Evolutionary conservation across 441 rosid genomes (phyloP).

Genomic region (Raphanus hybrid): DNA sequence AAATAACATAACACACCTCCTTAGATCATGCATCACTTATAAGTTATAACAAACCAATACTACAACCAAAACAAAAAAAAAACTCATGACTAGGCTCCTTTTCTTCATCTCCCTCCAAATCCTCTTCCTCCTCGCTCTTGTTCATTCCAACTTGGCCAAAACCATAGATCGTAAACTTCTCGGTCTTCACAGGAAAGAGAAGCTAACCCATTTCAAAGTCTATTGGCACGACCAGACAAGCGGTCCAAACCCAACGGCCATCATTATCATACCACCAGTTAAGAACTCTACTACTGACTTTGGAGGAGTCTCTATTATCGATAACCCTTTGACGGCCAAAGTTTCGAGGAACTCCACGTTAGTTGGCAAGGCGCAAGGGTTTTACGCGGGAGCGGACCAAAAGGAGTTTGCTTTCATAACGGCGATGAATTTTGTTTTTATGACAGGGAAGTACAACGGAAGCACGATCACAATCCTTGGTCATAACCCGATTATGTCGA

Average conservation of each 20-base stretch:
- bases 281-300: too few species aligned
- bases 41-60: neutral
- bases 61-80: too few species aligned
- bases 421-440: too few species aligned
- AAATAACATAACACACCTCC: constrained; percentile 16
- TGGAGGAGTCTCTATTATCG: too few species aligned
- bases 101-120: neutral
- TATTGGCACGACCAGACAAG: neutral
- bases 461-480: too few species aligned
- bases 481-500: too few species aligned
- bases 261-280: neutral
- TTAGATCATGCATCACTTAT: constrained; percentile 3
- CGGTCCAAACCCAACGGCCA: neutral
- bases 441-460: too few species aligned
- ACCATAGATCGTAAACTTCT: neutral
- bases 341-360: too few species aligned
- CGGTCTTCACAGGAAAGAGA: neutral
- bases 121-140: neutral
- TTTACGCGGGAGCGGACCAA: too few species aligned
- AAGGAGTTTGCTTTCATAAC: too few species aligned
- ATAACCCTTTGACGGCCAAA: too few species aligned
- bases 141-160: neutral
- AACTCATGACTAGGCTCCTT: neutral
- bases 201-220: neutral
- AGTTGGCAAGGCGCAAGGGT: too few species aligned